These are phyloP conservation scores for Saccharomycopsis fibuligera DNA, from an alignment of 805 yeast genomes.

Conservation along the genomic window DNA sequence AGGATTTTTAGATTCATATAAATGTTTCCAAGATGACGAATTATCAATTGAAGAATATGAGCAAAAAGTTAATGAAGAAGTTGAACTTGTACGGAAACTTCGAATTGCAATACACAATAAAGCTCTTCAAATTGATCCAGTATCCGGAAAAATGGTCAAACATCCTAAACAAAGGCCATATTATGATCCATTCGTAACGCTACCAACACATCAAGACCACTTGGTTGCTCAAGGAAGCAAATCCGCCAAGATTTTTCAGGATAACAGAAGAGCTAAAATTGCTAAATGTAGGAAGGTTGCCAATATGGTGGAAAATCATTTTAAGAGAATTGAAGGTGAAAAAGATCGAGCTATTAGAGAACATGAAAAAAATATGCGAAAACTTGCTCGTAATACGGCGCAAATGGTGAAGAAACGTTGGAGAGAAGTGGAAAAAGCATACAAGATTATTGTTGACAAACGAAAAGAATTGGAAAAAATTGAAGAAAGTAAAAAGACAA, in stretches of 20 bases:
- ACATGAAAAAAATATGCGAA: conserved; percentile 60
- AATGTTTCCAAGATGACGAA: conserved; percentile 55
- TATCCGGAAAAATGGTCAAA: conserved; percentile 32
- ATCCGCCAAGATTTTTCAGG: conserved; percentile 64
- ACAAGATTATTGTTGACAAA: conserved; percentile 26
- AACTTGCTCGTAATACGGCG: conserved; percentile 73
- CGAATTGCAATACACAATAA: conserved; percentile 41
- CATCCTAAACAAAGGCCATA: conserved; percentile 38
- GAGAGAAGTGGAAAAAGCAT: conserved; percentile 82
- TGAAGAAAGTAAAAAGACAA: conserved; percentile 20
- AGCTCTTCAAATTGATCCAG: conserved; percentile 39
- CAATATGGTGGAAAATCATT: conserved; percentile 78
- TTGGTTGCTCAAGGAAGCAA: conserved; percentile 68
- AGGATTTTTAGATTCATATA: conserved; percentile 48
- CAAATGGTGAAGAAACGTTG: conserved; percentile 86
- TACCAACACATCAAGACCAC: conserved; percentile 62
- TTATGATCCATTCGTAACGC: conserved; percentile 41
- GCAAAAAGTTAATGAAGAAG: conserved; percentile 48
- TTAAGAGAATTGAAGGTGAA: conserved; percentile 80
- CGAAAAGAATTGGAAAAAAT: conserved; percentile 18
- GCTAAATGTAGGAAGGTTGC: conserved; percentile 70
- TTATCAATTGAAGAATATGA: conserved; percentile 51
- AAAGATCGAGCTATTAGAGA: conserved; percentile 76
- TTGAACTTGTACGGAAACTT: conserved; percentile 35
- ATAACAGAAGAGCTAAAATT: conserved; percentile 54